Conservation (phyloP, 129 eudicot species). For the Pittosporum tobira region DNA sequence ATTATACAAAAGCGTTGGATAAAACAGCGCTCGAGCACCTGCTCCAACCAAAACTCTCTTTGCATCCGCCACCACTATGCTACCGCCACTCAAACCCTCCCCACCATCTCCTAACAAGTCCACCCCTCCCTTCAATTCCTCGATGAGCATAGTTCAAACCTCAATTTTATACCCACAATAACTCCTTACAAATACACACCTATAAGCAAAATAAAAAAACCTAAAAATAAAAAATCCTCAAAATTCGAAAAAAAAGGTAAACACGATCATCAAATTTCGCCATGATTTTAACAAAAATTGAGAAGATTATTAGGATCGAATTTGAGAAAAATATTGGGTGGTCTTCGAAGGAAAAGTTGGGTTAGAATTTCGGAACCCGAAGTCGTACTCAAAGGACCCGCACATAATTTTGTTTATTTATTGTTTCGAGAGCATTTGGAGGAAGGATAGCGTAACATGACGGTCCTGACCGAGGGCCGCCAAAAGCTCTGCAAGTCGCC, state of each 20-base stretch:
- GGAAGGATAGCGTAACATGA: too few relatives aligned
- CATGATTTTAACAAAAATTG: too few relatives aligned
- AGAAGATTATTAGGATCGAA: neutral
- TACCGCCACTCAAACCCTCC: conserved; percentile 9
- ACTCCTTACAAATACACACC: neutral
- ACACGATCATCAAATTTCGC: too few relatives aligned
- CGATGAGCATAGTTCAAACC: conserved; percentile 28
- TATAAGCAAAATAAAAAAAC: too few relatives aligned
- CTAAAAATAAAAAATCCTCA: too few relatives aligned
- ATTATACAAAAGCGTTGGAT: conserved; percentile 56
- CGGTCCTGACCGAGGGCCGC: too few relatives aligned
- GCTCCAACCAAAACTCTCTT: conserved; percentile 57
- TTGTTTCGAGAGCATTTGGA: too few relatives aligned
- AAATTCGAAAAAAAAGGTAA: too few relatives aligned
- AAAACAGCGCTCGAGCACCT: conserved; percentile 55
- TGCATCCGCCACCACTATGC: conserved; percentile 21
- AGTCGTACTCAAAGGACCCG: neutral
- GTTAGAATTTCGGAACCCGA: conserved; percentile 5
- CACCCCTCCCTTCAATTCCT: conserved; percentile 29
- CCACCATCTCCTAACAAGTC: conserved; percentile 16
- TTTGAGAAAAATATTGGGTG: neutral
- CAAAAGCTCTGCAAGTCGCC: too few relatives aligned
- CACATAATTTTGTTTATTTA: neutral
- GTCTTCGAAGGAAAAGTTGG: too few relatives aligned
- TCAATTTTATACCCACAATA: neutral